phyloP scores from a whole-genome alignment of 192 early-diverging fungal species.

The Coemansia javaensis region DNA sequence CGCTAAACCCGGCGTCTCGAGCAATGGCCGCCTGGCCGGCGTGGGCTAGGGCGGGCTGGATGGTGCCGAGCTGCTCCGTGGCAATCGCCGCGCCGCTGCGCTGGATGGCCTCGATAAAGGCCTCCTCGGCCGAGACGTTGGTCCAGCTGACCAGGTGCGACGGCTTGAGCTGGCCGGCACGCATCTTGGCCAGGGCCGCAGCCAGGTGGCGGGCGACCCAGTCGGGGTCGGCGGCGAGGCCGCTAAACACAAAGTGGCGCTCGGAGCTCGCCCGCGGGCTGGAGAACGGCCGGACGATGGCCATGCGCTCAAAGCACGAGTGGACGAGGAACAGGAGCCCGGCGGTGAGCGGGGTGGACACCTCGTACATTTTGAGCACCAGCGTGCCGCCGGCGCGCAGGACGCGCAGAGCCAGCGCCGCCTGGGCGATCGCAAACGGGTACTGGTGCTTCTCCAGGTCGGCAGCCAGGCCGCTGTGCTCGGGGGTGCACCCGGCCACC shows the following conservation, averaged over 20 bases:
- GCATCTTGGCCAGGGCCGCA: slow-evolving; percentile 21
- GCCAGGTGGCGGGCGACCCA: slow-evolving; percentile 21
- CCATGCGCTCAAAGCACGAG: slow-evolving; percentile 30
- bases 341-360: slow-evolving; percentile 26
- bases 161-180: slow-evolving; percentile 13
- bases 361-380: slow-evolving; percentile 31
- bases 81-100: too few relatives aligned
- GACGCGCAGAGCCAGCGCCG: slow-evolving; percentile 17
- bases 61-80: too few relatives aligned
- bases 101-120: slow-evolving; percentile 30
- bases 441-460: slow-evolving; percentile 23
- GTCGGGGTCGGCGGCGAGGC: slow-evolving; percentile 4
- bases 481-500: slow-evolving; percentile 9
- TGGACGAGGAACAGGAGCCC: slow-evolving; percentile 31
- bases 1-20: too few relatives aligned
- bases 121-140: slow-evolving; percentile 10
- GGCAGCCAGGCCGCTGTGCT: slow-evolving; percentile 1
- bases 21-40: too few relatives aligned
- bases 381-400: slow-evolving; percentile 27
- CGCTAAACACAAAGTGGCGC: slow-evolving; percentile 29
- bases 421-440: slow-evolving; percentile 19
- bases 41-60: too few relatives aligned
- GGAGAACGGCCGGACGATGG: slow-evolving; percentile 23
- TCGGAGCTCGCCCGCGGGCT: slow-evolving; percentile 19
- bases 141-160: slow-evolving; percentile 44